Conservation (phyloP, 306 rosid genomes). For the Senna tora region DNA sequence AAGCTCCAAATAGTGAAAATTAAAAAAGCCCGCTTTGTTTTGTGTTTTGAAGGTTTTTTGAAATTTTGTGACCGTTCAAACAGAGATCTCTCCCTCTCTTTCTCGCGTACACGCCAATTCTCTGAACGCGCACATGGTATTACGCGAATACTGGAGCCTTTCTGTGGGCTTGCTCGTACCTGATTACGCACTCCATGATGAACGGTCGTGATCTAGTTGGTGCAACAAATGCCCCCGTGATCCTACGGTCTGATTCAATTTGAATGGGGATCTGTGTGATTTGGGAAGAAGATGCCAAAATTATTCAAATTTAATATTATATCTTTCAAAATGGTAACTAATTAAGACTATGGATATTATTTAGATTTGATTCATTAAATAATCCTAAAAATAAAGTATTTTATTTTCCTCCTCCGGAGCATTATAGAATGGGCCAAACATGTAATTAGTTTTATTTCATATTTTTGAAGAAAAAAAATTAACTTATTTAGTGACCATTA, state of each 20-base stretch:
- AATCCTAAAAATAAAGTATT: too few relatives aligned
- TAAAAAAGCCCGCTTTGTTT: constrained; percentile 38
- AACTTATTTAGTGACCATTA: too few relatives aligned
- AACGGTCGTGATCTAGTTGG: neutral
- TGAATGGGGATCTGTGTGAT: neutral
- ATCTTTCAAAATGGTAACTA: too few relatives aligned
- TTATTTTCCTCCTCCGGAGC: too few relatives aligned
- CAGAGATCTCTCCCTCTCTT: neutral
- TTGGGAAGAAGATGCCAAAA: too few relatives aligned
- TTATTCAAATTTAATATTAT: too few relatives aligned
- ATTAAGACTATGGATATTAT: too few relatives aligned
- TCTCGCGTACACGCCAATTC: neutral
- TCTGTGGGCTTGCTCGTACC: neutral
- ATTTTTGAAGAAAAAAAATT: too few relatives aligned
- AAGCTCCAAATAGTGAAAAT: neutral
- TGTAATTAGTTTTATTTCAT: too few relatives aligned
- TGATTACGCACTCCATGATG: neutral
- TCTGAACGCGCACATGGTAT: neutral
- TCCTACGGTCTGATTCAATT: neutral
- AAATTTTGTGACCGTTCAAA: constrained; percentile 41
- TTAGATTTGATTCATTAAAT: too few relatives aligned
- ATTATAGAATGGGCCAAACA: too few relatives aligned
- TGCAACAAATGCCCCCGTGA: neutral
- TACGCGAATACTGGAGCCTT: neutral
- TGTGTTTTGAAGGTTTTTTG: constrained; percentile 28